Evolutionary conservation across 768 basidiomycete genomes (phyloP).

Genomic region (Pseudohyphozyma bogoriensis): DNA sequence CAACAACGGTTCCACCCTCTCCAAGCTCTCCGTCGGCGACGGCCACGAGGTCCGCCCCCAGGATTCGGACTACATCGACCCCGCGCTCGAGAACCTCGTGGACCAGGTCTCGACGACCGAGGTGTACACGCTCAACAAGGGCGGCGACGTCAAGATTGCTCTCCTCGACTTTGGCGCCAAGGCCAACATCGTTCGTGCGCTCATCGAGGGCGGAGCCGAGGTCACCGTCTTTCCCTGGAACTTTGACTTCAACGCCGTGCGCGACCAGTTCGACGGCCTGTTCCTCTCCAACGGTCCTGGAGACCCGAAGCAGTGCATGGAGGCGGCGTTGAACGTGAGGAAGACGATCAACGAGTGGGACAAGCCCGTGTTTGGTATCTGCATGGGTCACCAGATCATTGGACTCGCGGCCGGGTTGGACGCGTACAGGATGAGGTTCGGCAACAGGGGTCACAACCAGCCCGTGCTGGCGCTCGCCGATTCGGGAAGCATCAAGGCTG

Average conservation of each 20-base stretch:
- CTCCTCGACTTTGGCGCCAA: slow-evolving; percentile 96
- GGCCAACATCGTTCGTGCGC: slow-evolving; percentile 88
- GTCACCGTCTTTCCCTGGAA: slow-evolving; percentile 98
- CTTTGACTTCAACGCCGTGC: slow-evolving; percentile 83
- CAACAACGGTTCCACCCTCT: slow-evolving; percentile 93
- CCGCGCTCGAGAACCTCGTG: slow-evolving; percentile 80
- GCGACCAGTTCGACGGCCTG: slow-evolving; percentile 84
- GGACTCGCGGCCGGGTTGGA: slow-evolving; percentile 95
- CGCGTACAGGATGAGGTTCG: slow-evolving; percentile 97
- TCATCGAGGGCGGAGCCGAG: slow-evolving; percentile 79
- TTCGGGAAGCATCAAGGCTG: slow-evolving; percentile 84
- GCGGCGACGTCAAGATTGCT: slow-evolving; percentile 80
- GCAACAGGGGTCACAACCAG: slow-evolving; percentile 99
- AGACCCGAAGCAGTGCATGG: slow-evolving; percentile 79
- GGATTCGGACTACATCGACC: slow-evolving; percentile 79
- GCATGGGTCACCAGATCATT: slow-evolving; percentile 98
- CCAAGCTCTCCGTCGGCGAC: slow-evolving; percentile 71
- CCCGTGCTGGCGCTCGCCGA: slow-evolving; percentile 93
- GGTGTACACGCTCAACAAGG: slow-evolving; percentile 75
- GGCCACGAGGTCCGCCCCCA: slow-evolving; percentile 56
- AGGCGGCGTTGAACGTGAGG: slow-evolving; percentile 68
- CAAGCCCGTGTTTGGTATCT: slow-evolving; percentile 92
- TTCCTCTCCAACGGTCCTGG: slow-evolving; percentile 97
- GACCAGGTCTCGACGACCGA: slow-evolving; percentile 79
- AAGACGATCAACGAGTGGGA: slow-evolving; percentile 76